These are phyloP conservation scores for Lasiodiplodia hormozganensis DNA, from an alignment of 2,329 filamentous ascomycete species.

Conservation along the genomic window DNA sequence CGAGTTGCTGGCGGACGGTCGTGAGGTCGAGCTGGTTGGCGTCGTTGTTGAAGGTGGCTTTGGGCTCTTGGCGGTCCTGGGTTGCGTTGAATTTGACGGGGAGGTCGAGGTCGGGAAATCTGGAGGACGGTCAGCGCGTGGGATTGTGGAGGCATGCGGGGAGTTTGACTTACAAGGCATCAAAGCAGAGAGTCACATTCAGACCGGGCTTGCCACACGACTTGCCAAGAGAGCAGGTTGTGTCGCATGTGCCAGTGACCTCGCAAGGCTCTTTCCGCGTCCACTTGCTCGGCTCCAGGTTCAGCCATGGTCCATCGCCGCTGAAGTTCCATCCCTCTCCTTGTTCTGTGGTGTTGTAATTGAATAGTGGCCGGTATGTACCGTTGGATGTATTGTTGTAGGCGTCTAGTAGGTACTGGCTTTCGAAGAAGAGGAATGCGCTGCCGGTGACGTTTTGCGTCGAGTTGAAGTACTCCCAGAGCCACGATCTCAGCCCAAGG, in stretches of 20 bases:
- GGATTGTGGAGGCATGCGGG: background rate
- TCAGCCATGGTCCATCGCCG: slow-evolving; percentile 12
- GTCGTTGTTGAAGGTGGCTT: background rate
- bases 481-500: background rate
- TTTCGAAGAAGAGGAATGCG: slow-evolving; percentile 2
- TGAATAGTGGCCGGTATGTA: slow-evolving; percentile 1
- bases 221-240: background rate
- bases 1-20: slow-evolving; percentile 2
- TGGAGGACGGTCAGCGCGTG: background rate
- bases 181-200: slow-evolving; percentile 5
- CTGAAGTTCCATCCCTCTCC: slow-evolving; percentile 2
- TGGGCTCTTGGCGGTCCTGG: background rate
- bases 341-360: background rate
- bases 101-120: background rate
- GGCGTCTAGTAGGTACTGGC: background rate
- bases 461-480: slow-evolving; percentile 10
- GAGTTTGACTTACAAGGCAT: background rate
- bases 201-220: background rate
- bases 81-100: background rate
- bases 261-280: background rate
- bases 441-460: slow-evolving; percentile 8
- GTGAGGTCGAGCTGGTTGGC: background rate
- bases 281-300: slow-evolving; percentile 2
- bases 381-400: slow-evolving; percentile 1
- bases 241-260: background rate